Base-by-base conservation (phyloP, 768 basidiomycete genomes). In the Chalciporus chontae region DNA sequence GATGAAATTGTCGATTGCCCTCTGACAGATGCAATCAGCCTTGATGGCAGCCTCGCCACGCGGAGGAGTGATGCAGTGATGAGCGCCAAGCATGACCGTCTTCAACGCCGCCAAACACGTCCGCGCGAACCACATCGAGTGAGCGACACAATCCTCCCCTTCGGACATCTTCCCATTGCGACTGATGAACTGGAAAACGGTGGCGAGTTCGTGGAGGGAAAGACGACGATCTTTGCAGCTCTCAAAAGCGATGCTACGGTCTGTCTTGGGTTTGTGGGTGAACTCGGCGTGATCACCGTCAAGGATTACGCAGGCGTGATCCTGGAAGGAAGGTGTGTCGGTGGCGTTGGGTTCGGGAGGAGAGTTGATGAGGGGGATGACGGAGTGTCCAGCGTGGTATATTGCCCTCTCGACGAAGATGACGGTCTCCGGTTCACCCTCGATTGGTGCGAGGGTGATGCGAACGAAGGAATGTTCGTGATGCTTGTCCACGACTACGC, bases 271-370 rank as follows among this genome's bases (percentile, higher is more conserved):
- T 27, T 51, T 48, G 10, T 56, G 38, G 14, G 19, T 27, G 19
- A 56, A 31, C 3, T 48, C 43, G 1, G 40, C 36, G 4, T 53
- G 55, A 1, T 39, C 26, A 1, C 45, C 53, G 13, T 51, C 42
- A 6, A 51, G 40, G 34, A 55, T 40, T 23, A 56, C n/a, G 4
- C 53, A 56, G 2, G 55, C 55, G 11, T 56, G 53, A n/a, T 56
- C 55, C 34, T 56, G 39, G 11, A 55, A 13, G 1, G 23, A 15
- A n/a, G 48, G 52, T 13, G 29, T 36, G 10, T 8, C 23, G 17
- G 40, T 5, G 2, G 11, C 21, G 21, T 4, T 9, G 9, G 29
- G 5, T 7, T 24, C 3, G 4, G 26, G 17, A 1, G 1, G 19
- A n/a, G 49, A 43, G 2, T 29, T 5, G 5, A 23, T 29, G 10